phyloP scores from a whole-genome alignment of 1,284 basidiomycete species.

The Cystobasidium sp. region DNA sequence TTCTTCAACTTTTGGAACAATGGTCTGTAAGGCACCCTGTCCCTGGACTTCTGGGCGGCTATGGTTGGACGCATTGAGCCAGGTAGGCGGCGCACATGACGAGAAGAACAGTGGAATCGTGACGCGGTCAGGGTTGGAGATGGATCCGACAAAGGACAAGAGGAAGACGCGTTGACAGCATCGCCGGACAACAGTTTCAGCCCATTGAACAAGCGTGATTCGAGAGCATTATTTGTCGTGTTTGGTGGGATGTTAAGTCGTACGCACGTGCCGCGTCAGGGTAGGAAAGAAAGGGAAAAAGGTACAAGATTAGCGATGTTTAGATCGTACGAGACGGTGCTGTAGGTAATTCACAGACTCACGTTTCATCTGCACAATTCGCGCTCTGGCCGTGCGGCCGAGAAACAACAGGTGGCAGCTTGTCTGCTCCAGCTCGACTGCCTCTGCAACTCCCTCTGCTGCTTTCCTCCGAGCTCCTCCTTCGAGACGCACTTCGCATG shows the following conservation, averaged over 20 bases:
- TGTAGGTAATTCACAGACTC: background rate
- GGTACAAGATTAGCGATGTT: background rate
- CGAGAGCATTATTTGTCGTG: background rate
- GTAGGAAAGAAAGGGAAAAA: background rate
- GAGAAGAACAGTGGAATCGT: no score
- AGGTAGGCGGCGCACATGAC: no score
- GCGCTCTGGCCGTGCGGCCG: background rate
- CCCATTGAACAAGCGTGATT: background rate
- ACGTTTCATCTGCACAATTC: background rate
- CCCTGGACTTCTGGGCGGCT: no score
- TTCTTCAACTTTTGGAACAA: slow-evolving; percentile 13
- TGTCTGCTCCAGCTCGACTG: background rate
- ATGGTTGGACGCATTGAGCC: no score
- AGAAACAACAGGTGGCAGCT: background rate
- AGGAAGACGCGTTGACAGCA: background rate
- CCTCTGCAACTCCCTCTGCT: background rate
- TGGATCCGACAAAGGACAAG: no score
- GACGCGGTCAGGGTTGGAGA: no score
- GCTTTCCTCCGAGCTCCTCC: background rate
- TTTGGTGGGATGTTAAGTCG: background rate
- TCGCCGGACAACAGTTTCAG: background rate
- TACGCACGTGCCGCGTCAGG: background rate
- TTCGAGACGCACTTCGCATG: background rate
- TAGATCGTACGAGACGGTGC: background rate
- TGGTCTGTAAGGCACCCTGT: background rate